Percentiles rank a stretch among this genome's conserved stretches.
Conservation (phyloP, 306 rosid species). For the Hylodesmum podocarpum region DNA sequence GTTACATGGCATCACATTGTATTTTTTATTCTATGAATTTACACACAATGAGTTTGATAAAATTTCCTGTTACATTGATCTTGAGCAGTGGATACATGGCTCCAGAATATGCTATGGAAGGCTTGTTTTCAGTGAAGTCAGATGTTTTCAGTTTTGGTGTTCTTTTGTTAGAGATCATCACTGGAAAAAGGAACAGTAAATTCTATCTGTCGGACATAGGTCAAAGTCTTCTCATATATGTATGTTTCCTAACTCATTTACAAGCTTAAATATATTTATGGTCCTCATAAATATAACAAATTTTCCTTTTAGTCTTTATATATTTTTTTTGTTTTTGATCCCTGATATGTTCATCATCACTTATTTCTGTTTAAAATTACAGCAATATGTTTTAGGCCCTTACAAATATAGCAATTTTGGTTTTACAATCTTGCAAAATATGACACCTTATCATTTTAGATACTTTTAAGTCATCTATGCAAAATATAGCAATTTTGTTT, state of each 20-base stretch:
- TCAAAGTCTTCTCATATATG: constrained; percentile 42
- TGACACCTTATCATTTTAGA: not conserved
- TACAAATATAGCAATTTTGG: not conserved
- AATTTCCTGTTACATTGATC: not conserved
- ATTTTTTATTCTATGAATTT: not conserved
- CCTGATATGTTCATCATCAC: not conserved
- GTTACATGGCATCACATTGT: not conserved
- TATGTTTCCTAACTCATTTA: constrained; percentile 1
- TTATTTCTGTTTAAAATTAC: not conserved
- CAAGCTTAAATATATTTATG: not conserved
- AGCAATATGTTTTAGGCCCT: not conserved
- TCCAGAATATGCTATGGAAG: constrained; percentile 58
- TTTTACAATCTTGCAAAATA: not conserved
- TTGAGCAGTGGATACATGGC: constrained; percentile 60
- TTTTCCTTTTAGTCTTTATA: not conserved
- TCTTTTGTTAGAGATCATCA: constrained; percentile 48
- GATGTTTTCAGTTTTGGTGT: constrained; percentile 55
- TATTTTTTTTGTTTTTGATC: not conserved
- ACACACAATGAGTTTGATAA: not conserved
- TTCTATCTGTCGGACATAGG: constrained; percentile 40
- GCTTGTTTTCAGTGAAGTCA: constrained; percentile 44
- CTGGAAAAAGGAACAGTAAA: constrained; percentile 34
- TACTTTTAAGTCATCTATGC: no score
- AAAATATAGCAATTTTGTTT: no score
- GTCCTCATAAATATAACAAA: not conserved